phyloP scores from a whole-genome alignment of 2,329 filamentous ascomycete species.

The Beauveria bassiana region DNA sequence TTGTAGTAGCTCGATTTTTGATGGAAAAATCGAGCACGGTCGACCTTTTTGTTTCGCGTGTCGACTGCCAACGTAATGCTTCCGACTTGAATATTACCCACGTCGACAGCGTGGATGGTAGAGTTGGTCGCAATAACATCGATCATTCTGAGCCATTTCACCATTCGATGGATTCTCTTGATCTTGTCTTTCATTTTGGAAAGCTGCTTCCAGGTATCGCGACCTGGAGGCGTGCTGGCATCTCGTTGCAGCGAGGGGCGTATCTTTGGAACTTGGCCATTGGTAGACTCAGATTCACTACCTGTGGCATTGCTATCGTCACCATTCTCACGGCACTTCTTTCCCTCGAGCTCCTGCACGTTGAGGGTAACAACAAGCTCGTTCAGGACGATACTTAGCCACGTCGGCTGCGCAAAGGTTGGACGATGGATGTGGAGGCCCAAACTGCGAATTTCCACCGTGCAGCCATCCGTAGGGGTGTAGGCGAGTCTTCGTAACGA shows the following conservation, averaged over 20 bases:
- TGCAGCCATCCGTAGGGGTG: constrained; percentile 79
- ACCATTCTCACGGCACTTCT: constrained; percentile 26
- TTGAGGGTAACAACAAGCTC: constrained; percentile 83
- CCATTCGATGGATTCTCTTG: constrained; percentile 76
- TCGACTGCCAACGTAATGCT: constrained; percentile 82
- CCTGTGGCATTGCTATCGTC: constrained; percentile 20
- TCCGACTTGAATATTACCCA: constrained; percentile 79
- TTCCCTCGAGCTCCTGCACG: constrained; percentile 54
- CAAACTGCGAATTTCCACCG: constrained; percentile 81
- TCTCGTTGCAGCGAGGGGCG: constrained; percentile 16
- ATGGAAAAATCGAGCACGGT: constrained; percentile 81
- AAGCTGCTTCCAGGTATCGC: constrained; percentile 70
- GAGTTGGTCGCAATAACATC: constrained; percentile 82
- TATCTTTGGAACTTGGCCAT: constrained; percentile 8
- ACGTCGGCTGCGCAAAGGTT: constrained; percentile 94
- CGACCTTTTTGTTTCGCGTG: constrained; percentile 83
- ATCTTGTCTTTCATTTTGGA: constrained; percentile 75
- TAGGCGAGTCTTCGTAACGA: constrained; percentile 88
- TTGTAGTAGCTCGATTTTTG: constrained; percentile 57
- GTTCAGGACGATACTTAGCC: constrained; percentile 82
- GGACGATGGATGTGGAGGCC: constrained; percentile 85
- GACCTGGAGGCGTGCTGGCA: constrained; percentile 20
- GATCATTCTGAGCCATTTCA: constrained; percentile 82
- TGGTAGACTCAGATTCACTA: constrained; percentile 10
- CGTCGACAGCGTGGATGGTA: constrained; percentile 66